These are phyloP conservation scores for Termitomyces sp. DNA, from an alignment of 1,284 basidiomycete genomes.

Conservation along the genomic window DNA sequence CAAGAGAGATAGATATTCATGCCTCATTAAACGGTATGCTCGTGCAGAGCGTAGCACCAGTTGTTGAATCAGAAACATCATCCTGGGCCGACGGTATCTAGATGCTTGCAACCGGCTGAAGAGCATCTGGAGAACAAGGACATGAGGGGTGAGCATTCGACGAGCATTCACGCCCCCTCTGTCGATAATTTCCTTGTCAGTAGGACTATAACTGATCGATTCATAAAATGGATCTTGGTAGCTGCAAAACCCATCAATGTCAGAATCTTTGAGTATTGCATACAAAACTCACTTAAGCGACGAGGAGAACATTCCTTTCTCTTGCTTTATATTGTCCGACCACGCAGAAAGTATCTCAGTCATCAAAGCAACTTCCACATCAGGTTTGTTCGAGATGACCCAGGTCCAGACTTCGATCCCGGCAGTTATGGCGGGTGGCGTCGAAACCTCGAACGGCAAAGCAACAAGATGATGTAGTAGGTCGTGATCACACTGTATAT, in stretches of 20 bases:
- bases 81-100: slow-evolving; percentile 78
- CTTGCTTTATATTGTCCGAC: slow-evolving; percentile 74
- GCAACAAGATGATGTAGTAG: slow-evolving; percentile 85
- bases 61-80: slow-evolving; percentile 84
- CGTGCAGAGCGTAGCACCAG: slow-evolving; percentile 76
- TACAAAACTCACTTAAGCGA: slow-evolving; percentile 62
- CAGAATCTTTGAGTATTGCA: slow-evolving; percentile 1
- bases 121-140: slow-evolving; percentile 84
- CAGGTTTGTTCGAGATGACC: slow-evolving; percentile 86
- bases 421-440: slow-evolving; percentile 78
- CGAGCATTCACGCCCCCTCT: slow-evolving; percentile 67
- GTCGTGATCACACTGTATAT: slow-evolving; percentile 72
- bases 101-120: slow-evolving; percentile 92
- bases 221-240: slow-evolving; percentile 84
- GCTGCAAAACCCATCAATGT: slow-evolving; percentile 37
- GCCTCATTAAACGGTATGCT: slow-evolving; percentile 74
- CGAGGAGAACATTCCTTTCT: slow-evolving; percentile 81
- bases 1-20: slow-evolving; percentile 13
- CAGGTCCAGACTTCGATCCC: slow-evolving; percentile 97
- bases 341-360: slow-evolving; percentile 86
- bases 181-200: slow-evolving; percentile 82
- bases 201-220: slow-evolving; percentile 87
- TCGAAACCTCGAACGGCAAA: slow-evolving; percentile 87
- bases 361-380: slow-evolving; percentile 71
- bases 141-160: slow-evolving; percentile 78